Conservation (phyloP, 2,329 filamentous ascomycete species). For the Venturia aucupariae region DNA sequence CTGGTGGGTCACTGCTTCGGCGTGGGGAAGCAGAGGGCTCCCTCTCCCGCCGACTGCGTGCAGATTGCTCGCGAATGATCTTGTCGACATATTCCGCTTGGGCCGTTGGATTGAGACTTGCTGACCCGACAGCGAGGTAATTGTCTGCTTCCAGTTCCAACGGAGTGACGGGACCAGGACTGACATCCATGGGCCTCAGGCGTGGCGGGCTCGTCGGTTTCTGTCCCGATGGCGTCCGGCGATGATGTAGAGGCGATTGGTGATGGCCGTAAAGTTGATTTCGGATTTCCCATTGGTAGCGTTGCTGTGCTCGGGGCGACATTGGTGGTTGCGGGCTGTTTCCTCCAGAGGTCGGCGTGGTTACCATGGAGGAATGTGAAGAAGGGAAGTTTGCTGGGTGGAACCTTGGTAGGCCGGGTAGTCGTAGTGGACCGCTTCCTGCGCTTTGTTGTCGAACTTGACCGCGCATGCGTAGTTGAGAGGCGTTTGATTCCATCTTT, state of each 20-base stretch:
- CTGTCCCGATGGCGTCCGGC: neutral
- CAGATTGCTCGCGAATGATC: constrained; percentile 37
- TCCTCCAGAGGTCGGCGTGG: constrained; percentile 28
- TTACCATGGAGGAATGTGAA: constrained; percentile 28
- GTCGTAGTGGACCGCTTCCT: constrained; percentile 11
- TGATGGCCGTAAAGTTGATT: constrained; percentile 41
- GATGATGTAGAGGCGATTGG: constrained; percentile 21
- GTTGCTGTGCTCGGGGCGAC: constrained; percentile 34
- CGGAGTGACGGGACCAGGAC: constrained; percentile 45
- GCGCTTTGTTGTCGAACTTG: constrained; percentile 2
- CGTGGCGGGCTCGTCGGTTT: constrained; percentile 41
- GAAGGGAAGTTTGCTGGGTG: constrained; percentile 44
- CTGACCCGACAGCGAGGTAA: constrained; percentile 37
- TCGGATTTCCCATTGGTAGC: constrained; percentile 40
- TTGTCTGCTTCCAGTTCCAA: constrained; percentile 39
- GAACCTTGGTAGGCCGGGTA: constrained; percentile 43
- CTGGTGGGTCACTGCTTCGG: neutral
- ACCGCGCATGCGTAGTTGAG: constrained; percentile 6
- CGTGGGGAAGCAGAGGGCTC: constrained; percentile 16
- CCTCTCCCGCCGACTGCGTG: constrained; percentile 22
- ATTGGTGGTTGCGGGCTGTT: constrained; percentile 34
- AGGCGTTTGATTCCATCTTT: neutral
- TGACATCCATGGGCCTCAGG: constrained; percentile 37
- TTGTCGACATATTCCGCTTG: constrained; percentile 36
- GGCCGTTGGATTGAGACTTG: constrained; percentile 17